Percentiles rank a stretch among this genome's conserved stretches.
phyloP scores from a whole-genome alignment of 2,329 filamentous ascomycete genomes.

The Xylariaceae sp. region DNA sequence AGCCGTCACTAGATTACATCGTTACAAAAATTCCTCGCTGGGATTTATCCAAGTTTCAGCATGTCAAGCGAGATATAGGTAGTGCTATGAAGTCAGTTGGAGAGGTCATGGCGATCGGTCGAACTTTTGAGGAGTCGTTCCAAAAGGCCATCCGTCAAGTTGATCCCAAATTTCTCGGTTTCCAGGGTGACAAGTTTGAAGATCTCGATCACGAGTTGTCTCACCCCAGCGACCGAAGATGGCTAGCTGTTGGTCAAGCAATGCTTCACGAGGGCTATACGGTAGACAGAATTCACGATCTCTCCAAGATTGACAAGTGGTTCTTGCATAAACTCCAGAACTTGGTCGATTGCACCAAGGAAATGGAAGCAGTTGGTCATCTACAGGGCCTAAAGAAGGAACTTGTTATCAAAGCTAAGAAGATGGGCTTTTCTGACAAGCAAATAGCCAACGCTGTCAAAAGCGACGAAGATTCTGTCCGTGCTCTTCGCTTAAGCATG shows the following conservation, averaged over 20 bases:
- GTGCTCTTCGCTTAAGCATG: conserved; percentile 77
- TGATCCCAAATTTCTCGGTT: conserved; percentile 84
- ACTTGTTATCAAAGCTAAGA: conserved; percentile 86
- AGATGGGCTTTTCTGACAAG: conserved; percentile 94
- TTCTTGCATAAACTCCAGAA: conserved; percentile 98
- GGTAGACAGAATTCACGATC: conserved; percentile 83
- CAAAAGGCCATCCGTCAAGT: conserved; percentile 98
- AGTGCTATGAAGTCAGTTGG: conserved; percentile 99
- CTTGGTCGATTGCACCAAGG: conserved; percentile 83
- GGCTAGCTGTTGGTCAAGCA: conserved; percentile 95
- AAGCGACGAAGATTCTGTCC: conserved; percentile 83
- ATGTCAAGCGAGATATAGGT: conserved; percentile 95
- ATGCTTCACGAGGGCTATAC: conserved; percentile 97
- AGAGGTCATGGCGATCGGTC: conserved; percentile 98
- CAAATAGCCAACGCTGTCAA: conserved; percentile 87
- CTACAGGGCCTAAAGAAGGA: conserved; percentile 84
- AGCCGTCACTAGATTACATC: conserved; percentile 94
- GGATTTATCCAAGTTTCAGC: conserved; percentile 98
- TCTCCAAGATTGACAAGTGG: conserved; percentile 99
- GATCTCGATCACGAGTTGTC: conserved; percentile 83
- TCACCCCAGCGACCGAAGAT: conserved; percentile 93
- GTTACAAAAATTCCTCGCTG: conserved; percentile 98
- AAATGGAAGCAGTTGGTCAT: conserved; percentile 78
- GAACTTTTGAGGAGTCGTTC: conserved; percentile 98
- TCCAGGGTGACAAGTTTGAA: conserved; percentile 93